Base-by-base conservation (phyloP, 306 rosid species). In the Canavalia gladiata region DNA sequence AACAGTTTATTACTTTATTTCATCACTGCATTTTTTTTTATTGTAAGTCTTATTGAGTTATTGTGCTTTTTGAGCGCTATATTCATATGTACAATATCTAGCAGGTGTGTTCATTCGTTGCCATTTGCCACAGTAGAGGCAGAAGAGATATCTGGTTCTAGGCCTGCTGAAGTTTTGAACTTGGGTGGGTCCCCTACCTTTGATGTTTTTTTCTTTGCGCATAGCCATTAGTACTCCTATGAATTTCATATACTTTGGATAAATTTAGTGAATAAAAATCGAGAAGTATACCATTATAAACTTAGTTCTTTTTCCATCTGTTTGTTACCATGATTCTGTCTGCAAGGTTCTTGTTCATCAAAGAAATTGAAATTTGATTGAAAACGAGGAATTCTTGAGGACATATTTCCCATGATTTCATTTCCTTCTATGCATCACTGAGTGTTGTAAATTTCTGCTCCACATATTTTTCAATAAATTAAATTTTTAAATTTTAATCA, bases 91-190 rank as follows among this genome's bases (percentile, higher is more conserved):
- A 42, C 75, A 72, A 13, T 47, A 29, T 47, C 7, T 79, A 74
- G 83, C 93, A 93, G 99, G 85, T 87, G 72, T 76, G 60, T 51
- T 87, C 91, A 86, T 82, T 86, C 94, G 28, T 49, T 87, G 62
- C 87, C 85, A 28, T 89, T 93, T 79, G 90, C 96, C 45, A 87
- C 99, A 5, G 80, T 95, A 42, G 96, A 91, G 4, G 94, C 57
- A 5, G 97, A 93, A 80, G 94, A 91, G 90, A 67, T 95, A 56
- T 91, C 99, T 4, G 98, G 92, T 60, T 87, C 96, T 72, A 86
- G 54, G 76, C 98, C 98, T 6, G 98, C 96, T 72, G 98, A 95
- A 87, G 98, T 91, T 76, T 90, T 84, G 58, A 95, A 91, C 87
- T 83, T 95, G 84, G 97, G 99, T 93, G 87, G 65, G 93, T 34